These are phyloP conservation scores for Talaromyces sp. DNA, from an alignment of 2,329 filamentous ascomycete species.

Conservation along the genomic window DNA sequence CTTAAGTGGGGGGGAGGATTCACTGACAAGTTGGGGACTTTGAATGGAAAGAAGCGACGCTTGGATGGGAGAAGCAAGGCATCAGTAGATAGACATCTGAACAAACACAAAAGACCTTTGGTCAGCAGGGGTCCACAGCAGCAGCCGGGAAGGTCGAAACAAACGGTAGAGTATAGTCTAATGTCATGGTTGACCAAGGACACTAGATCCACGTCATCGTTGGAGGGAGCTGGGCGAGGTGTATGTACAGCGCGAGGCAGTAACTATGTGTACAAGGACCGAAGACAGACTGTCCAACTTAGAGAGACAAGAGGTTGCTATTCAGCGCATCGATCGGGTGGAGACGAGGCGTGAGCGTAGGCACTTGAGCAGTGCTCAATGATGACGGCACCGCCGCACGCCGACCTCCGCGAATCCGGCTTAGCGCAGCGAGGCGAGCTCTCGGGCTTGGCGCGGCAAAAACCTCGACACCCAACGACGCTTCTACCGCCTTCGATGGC, in stretches of 20 bases:
- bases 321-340: background rate
- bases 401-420: background rate
- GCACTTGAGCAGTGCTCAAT: background rate
- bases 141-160: conserved; percentile 14
- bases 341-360: background rate
- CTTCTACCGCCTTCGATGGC: conserved; percentile 33
- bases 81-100: conserved; percentile 62
- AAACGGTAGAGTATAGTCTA: conserved; percentile 35
- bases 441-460: background rate
- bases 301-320: background rate
- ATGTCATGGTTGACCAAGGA: conserved; percentile 34
- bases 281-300: background rate
- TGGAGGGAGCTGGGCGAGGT: conserved; percentile 5
- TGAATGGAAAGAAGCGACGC: conserved; percentile 63
- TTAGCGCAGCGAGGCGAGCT: background rate
- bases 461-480: too few species aligned
- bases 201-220: conserved; percentile 28
- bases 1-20: background rate
- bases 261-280: background rate
- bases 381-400: background rate
- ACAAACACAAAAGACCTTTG: conserved; percentile 2
- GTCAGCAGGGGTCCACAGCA: conserved; percentile 14
- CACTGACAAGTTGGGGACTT: conserved; percentile 60
- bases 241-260: background rate
- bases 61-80: conserved; percentile 55